phyloP scores from a whole-genome alignment of 2,329 filamentous ascomycete genomes.

The Sporothrix humicola region DNA sequence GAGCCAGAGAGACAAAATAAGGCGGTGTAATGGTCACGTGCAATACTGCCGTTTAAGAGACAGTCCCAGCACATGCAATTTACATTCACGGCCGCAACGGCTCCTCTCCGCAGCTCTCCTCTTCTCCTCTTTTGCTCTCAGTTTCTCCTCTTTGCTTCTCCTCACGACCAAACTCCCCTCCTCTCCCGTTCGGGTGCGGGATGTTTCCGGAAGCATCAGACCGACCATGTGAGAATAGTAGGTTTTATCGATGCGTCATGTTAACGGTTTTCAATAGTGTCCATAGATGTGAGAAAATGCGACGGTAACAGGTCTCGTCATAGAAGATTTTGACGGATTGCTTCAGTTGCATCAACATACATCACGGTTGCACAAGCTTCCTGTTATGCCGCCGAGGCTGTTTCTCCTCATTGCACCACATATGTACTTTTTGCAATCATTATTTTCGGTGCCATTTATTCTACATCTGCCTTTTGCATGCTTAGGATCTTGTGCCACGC shows the following conservation, averaged over 20 bases:
- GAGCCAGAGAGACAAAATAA: neutral
- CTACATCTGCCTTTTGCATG: neutral
- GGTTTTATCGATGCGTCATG: neutral
- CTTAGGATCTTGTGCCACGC: neutral
- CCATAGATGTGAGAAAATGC: no score
- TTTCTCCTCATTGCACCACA: neutral
- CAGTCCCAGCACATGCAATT: neutral
- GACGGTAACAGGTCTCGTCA: neutral
- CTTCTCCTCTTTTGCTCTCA: neutral
- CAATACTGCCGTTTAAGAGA: neutral
- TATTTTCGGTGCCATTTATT: neutral
- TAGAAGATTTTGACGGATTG: no score
- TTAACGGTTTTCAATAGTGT: neutral
- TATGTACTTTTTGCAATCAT: neutral
- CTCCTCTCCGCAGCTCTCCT: neutral
- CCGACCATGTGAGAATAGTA: conserved; percentile 27
- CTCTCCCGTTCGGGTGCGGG: neutral
- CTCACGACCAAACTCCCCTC: conserved; percentile 6
- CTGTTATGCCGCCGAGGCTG: neutral
- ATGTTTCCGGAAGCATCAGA: conserved; percentile 48
- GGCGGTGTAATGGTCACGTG: neutral
- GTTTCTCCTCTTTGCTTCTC: conserved; percentile 21
- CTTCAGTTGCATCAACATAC: neutral
- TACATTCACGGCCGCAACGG: neutral
- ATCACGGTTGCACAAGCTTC: neutral